phyloP scores from a whole-genome alignment of 768 basidiomycete species.

The Rickenella mellea region DNA sequence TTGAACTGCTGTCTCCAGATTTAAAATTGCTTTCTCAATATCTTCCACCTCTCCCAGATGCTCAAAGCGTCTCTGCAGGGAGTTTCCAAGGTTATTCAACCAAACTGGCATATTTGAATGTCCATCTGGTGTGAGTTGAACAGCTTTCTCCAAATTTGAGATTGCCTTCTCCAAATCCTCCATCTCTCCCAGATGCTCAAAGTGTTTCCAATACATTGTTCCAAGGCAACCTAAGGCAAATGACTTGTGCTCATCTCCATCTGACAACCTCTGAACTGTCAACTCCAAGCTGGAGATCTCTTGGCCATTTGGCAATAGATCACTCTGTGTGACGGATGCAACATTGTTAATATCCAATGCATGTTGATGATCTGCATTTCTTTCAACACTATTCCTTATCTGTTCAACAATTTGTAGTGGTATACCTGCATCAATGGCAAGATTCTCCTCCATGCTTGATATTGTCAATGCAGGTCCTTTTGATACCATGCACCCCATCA shows the following conservation, averaged over 20 bases:
- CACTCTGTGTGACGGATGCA: no score
- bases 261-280: no score
- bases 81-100: constrained; percentile 2
- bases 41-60: constrained; percentile 1
- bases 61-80: not conserved
- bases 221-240: constrained; percentile 4
- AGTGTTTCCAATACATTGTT: not conserved
- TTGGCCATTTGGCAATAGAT: no score
- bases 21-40: constrained; percentile 2
- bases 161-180: constrained; percentile 6
- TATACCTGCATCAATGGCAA: no score
- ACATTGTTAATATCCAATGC: no score
- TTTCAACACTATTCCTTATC: no score
- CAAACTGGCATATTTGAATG: constrained; percentile 2
- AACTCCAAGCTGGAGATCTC: no score
- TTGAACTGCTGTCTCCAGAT: not conserved
- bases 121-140: constrained; percentile 2
- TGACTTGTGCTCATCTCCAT: constrained; percentile 7
- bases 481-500: no score
- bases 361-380: no score
- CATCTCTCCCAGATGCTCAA: constrained; percentile 3
- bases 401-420: no score
- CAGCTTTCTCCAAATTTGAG: constrained; percentile 1
- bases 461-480: no score
- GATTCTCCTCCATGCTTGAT: no score